Evolutionary conservation across 2,329 filamentous ascomycete genomes (phyloP).

Genomic region (Paraconiothyrium brasiliense): DNA sequence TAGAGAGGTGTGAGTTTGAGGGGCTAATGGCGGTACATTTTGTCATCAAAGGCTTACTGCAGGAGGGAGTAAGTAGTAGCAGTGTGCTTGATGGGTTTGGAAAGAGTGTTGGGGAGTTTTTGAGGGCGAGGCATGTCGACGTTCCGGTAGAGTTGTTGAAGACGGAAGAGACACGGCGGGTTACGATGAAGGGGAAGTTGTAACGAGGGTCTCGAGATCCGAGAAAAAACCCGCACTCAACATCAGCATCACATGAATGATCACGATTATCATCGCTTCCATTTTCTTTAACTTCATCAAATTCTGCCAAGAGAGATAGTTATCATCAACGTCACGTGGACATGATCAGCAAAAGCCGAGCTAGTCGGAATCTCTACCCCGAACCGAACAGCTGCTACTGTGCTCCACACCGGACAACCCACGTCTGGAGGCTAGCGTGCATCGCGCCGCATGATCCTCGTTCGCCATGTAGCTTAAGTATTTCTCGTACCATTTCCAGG

Average conservation of each 20-base stretch:
- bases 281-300: neutral
- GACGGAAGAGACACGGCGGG: constrained; percentile 16
- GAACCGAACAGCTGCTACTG: neutral
- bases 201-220: neutral
- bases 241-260: neutral
- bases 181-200: constrained; percentile 11
- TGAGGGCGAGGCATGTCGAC: constrained; percentile 32
- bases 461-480: constrained; percentile 4
- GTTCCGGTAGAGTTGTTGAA: constrained; percentile 17
- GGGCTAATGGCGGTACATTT: constrained; percentile 51
- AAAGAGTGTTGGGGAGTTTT: constrained; percentile 39
- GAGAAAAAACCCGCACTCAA: neutral
- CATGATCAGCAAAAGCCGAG: neutral
- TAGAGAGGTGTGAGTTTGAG: constrained; percentile 26
- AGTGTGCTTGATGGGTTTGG: constrained; percentile 55
- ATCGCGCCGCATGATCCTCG: constrained; percentile 4
- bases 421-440: constrained; percentile 5
- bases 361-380: constrained; percentile 5
- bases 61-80: constrained; percentile 54
- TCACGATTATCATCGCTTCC: neutral
- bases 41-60: constrained; percentile 56
- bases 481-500: neutral
- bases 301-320: neutral
- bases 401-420: constrained; percentile 3
- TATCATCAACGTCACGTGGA: constrained; percentile 1